Base-by-base conservation (phyloP, 192 early-diverging fungal species). In the Chytriomyces sp. region DNA sequence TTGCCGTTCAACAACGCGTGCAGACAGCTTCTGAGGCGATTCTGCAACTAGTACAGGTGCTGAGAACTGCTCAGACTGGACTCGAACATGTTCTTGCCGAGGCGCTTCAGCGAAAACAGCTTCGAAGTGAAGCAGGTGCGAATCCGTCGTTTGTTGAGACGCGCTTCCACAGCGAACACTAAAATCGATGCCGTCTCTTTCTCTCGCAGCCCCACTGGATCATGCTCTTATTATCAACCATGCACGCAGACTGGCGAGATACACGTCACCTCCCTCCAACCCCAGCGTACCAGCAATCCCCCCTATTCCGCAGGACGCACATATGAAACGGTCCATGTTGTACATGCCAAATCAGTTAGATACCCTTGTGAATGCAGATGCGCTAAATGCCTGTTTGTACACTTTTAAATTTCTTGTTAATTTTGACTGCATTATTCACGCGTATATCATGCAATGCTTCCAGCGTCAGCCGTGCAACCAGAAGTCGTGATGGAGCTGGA, bases 281-380 rank as follows among this genome's bases (percentile, higher is more conserved):
- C 62, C 62, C 2, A 64, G 11, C n/a, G 26, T 64, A 64, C 62
- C 16, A 11, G 7, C 35, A 46, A 47, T 67, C 18, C 76, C 76
- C 24, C 76, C 76, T 11, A 77, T 77, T 26, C 76, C 76, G 18
- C 76, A 77, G 67, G 76, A 77, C 20, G 76, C 76, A 11, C 76
- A 77, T 53, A 77, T 77, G 76, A 77, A 69, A 59, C 47, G 67
- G 3, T 24, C 35, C 5, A 18, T 77, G 64, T 59, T 77, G 7
- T 77, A 61, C 47, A 45, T 60, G n/a, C n/a, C 69, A 13, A 47
- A 57, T 47, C 16, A 18, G 69, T 16, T 59, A 11, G 47, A 10
- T 43, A 28, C n/a, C 24, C 10, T 50, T 7, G 50, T 16, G 50
- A 50, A 11, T 9, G 49, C 13, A 3, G 50, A 50, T 20, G 69